Percentiles rank a stretch among this genome's conserved stretches.
phyloP scores from a whole-genome alignment of 805 yeast genomes.

The Wickerhamiella domercqiae region DNA sequence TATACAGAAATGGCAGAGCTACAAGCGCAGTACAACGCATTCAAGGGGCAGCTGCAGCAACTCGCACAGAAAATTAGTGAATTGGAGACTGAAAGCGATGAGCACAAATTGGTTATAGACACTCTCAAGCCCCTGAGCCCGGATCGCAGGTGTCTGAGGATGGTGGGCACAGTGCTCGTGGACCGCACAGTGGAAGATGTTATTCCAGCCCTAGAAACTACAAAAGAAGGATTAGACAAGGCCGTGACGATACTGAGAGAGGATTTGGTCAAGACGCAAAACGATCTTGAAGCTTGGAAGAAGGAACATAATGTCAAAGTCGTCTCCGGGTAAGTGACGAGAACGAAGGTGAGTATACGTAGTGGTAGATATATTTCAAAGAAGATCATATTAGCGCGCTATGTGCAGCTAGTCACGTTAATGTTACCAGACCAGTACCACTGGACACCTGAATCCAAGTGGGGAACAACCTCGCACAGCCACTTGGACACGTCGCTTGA shows the following conservation, averaged over 20 bases:
- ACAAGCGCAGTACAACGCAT: conserved; percentile 28
- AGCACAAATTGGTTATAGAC: conserved; percentile 39
- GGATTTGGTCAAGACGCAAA: conserved; percentile 29
- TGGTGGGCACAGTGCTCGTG: conserved; percentile 87
- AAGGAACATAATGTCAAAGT: conserved; percentile 35
- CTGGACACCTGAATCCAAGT: conserved; percentile 3
- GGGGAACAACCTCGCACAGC: conserved; percentile 29
- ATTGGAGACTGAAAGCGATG: conserved; percentile 28
- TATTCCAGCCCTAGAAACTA: conserved; percentile 42
- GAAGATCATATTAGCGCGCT: too few species aligned
- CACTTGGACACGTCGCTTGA: conserved; percentile 20
- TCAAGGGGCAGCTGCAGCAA: conserved; percentile 24
- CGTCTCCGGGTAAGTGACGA: conserved; percentile 23
- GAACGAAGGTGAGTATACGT: too few species aligned
- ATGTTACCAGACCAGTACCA: conserved; percentile 22
- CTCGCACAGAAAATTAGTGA: conserved; percentile 26
- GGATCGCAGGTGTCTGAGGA: conserved; percentile 69
- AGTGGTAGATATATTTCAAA: too few species aligned
- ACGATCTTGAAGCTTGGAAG: conserved; percentile 36
- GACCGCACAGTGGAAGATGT: conserved; percentile 74
- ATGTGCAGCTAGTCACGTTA: not conserved
- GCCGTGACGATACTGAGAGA: conserved; percentile 27
- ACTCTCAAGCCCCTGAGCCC: conserved; percentile 37
- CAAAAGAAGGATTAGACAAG: conserved; percentile 33
- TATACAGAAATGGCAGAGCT: conserved; percentile 7